Conservation (phyloP, 495 filamentous ascomycete species). For the Bacidia gigantensis region DNA sequence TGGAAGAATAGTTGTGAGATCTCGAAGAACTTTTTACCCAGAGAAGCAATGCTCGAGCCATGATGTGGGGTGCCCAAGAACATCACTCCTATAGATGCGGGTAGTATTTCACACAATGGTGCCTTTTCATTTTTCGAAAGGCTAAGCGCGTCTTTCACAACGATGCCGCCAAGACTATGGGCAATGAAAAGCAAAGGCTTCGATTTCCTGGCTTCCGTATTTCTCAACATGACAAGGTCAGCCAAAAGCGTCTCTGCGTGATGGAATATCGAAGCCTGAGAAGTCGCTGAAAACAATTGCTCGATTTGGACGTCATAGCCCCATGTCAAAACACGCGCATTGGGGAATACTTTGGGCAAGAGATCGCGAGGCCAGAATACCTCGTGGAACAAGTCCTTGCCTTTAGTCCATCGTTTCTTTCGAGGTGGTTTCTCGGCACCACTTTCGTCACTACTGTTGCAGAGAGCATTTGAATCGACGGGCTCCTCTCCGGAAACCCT, state of each 20-base stretch:
- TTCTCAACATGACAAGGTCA: background rate
- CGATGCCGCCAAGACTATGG: constrained; percentile 17
- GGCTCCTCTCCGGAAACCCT: constrained; percentile 32
- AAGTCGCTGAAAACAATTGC: constrained; percentile 43
- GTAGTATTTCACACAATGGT: constrained; percentile 73
- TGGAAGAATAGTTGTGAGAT: background rate
- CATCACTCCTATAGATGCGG: constrained; percentile 28
- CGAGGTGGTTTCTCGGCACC: background rate
- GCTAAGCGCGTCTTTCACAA: constrained; percentile 9
- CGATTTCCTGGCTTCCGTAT: background rate
- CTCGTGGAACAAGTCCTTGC: too few relatives aligned
- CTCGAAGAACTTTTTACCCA: constrained; percentile 2
- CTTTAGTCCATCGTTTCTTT: too few relatives aligned
- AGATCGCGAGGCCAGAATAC: constrained; percentile 17
- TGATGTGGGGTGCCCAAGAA: constrained; percentile 25
- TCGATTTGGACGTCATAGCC: constrained; percentile 68
- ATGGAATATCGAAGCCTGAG: constrained; percentile 46
- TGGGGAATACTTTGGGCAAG: constrained; percentile 33
- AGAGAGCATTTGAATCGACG: too few relatives aligned
- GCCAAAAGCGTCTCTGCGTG: constrained; percentile 55
- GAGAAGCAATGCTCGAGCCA: constrained; percentile 14
- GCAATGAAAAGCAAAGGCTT: constrained; percentile 17
- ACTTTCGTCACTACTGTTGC: too few relatives aligned
- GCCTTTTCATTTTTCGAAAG: constrained; percentile 52
- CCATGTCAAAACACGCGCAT: constrained; percentile 55